phyloP scores from a whole-genome alignment of 225 moss, liverwort and hornwort species.

The Bryum argenteum region DNA sequence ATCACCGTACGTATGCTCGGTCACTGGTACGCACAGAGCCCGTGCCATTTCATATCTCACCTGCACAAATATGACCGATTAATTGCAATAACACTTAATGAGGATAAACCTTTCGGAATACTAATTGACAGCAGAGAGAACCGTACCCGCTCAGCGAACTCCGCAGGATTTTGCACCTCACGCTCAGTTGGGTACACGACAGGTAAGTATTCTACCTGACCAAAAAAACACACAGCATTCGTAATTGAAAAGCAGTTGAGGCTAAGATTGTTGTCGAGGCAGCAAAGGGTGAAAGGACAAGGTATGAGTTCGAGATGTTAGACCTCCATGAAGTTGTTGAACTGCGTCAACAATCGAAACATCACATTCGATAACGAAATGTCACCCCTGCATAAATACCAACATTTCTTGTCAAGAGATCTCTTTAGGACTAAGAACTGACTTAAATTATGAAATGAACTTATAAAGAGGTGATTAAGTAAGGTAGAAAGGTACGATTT shows the following conservation, averaged over 20 bases:
- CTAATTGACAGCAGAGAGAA: conserved; percentile 2
- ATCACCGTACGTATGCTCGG: conserved; percentile 81
- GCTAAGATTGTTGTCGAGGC: conserved; percentile 4
- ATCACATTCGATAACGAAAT: conserved; percentile 62
- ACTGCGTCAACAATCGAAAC: conserved; percentile 83
- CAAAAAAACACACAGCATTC: conserved; percentile 3
- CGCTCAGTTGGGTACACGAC: conserved; percentile 69
- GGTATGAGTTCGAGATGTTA: conserved; percentile 20
- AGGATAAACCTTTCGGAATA: neutral
- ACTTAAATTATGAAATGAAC: too few species aligned
- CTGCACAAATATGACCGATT: conserved; percentile 42
- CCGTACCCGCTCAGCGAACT: conserved; percentile 70
- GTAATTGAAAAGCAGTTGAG: conserved; percentile 5
- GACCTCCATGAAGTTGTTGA: conserved; percentile 92
- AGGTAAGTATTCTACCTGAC: conserved; percentile 87
- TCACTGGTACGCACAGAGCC: conserved; percentile 76
- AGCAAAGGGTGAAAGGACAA: conserved; percentile 12
- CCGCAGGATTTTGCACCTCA: conserved; percentile 62
- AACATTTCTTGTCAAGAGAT: neutral
- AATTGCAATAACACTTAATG: conserved; percentile 6
- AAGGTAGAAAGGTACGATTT: too few species aligned
- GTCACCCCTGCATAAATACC: conserved; percentile 64
- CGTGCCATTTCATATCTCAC: conserved; percentile 80
- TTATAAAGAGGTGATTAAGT: too few species aligned
- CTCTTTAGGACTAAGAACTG: too few species aligned